Base-by-base conservation (phyloP, 805 yeast species). In the Wickerhamiella brachini region DNA sequence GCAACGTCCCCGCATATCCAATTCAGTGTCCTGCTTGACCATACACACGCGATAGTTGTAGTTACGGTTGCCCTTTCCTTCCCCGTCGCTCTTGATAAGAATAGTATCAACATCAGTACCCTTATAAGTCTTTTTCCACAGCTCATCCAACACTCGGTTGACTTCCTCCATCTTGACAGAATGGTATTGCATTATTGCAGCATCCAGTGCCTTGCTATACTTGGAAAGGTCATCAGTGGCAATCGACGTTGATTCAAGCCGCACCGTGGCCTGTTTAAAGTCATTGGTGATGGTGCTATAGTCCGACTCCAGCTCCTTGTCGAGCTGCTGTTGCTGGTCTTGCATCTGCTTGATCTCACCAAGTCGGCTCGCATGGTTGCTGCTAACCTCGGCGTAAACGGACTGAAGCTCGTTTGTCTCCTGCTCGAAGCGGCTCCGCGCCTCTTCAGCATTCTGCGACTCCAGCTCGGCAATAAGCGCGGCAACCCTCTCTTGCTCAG, bases 1-100 rank as follows among this genome's bases (percentile, higher is more conserved):
- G 65, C 99, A 93, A 52, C 98, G 71, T 0, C 98, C 99, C 55
- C 99, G 76, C 99, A 93, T 93, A 63, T 93, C 99, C 47, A 93
- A 70, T 65, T 93, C 97, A 1, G 81, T 84, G 53, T 85, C 90
- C 60, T 84, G 86, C 64, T 93, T 93, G 53, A 81, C 80, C 98
- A 93, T 93, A 21, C 89, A 95, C 18, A 93, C 97, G 39, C 97
- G 72, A 62, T 90, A 90, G 63, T 90, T 89, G 65, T 89, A 90
- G 5, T 56, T 53, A 52, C 94, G 70, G 43, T 78, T 77, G 22
- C 74, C 65, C 45, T 62, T 64, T 10, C 69, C 73, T 52, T 77
- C 77, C 21, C 80, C 81, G 59, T 90, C 97, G 41, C 95, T 83
- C 57, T 81, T 76, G 55, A 93, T 86, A 59, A 83, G 78, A 47